Base-by-base conservation (phyloP, 495 filamentous ascomycete genomes). In the Aspergillus leporis region DNA sequence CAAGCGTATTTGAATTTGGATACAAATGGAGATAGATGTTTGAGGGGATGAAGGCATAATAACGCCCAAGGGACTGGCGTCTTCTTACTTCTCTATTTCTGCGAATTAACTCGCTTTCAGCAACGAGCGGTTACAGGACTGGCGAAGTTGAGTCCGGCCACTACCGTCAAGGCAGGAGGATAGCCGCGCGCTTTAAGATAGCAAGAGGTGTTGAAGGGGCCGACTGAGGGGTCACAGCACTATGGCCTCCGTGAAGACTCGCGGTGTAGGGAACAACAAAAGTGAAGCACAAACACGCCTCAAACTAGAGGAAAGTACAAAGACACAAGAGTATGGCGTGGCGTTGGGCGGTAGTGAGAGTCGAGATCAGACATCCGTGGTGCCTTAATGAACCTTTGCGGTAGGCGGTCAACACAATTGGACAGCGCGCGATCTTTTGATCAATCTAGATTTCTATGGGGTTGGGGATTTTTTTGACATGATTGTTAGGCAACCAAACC, bases 361-460 rank as follows among this genome's bases (percentile, higher is more conserved):
- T 43, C 38, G 38, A 41, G 38, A 41, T 41, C 38, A 41, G 38
- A 41, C 38, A 41, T 41, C 50, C 45, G 61, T 50, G 30, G 62
- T 66, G 13, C 7, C 43, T 47, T 47, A 23, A 21, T 47, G 19
- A 10, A 43, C 57, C 34, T 53, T 69, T 73, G 46, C 12, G 64
- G 73, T 54, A 74, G 68, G 73, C 73, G 73, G 73, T 75, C 66
- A 70, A 58, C 7, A 30, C 41, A 49, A 25, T 41, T 53, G 30
- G 19, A 19, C 23, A 31, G n/a, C 30, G 13, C n/a, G 4, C 40
- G 48, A n/a, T 61, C 30, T 22, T n/a, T n/a, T 21, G 22, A 23
- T 40, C 32, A 48, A 62, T 63, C 53, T 59, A 59, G 51, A 58
- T 59, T 19, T 30, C 10, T 43, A 16, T 49, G 30, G 25, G 25